phyloP scores from a whole-genome alignment of 805 yeast genomes.

The Saccharomycopsis fodiens region DNA sequence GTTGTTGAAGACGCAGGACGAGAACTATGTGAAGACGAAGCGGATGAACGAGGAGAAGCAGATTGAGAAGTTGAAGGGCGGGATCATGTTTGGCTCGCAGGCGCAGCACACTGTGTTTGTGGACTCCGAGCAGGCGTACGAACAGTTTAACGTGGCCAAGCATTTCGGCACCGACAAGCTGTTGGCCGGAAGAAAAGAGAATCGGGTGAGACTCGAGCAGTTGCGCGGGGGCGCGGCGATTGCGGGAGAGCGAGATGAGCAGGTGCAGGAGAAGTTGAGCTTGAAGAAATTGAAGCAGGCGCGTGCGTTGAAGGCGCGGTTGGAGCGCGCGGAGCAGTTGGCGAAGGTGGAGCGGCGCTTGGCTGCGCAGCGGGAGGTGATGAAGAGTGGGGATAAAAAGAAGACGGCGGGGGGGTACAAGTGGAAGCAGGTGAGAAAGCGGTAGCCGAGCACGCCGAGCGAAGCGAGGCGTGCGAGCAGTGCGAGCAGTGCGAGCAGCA shows the following conservation, averaged over 20 bases:
- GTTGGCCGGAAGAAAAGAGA: constrained; percentile 57
- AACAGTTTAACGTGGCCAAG: constrained; percentile 52
- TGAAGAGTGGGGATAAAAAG: constrained; percentile 86
- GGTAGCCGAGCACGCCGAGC: no score
- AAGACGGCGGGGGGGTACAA: constrained; percentile 75
- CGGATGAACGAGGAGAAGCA: constrained; percentile 61
- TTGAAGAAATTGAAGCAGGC: constrained; percentile 55
- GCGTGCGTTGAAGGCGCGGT: constrained; percentile 50
- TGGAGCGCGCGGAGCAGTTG: constrained; percentile 65
- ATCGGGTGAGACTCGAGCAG: constrained; percentile 55
- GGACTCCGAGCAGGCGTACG: constrained; percentile 48
- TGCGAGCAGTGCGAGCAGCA: no score
- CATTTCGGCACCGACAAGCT: constrained; percentile 65
- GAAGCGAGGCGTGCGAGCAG: no score
- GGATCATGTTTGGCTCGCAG: constrained; percentile 41
- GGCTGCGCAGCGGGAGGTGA: constrained; percentile 74
- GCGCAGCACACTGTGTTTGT: constrained; percentile 87
- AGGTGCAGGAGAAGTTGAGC: constrained; percentile 30
- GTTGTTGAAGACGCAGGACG: constrained; percentile 84
- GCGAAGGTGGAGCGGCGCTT: constrained; percentile 61
- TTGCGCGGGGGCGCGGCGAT: constrained; percentile 24
- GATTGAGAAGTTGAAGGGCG: constrained; percentile 43
- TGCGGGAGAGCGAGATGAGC: constrained; percentile 20
- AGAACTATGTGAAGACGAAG: constrained; percentile 73
- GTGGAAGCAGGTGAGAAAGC: constrained; percentile 77